Conservation (phyloP, 139 green algal genomes). For the Chlorella sp. region DNA sequence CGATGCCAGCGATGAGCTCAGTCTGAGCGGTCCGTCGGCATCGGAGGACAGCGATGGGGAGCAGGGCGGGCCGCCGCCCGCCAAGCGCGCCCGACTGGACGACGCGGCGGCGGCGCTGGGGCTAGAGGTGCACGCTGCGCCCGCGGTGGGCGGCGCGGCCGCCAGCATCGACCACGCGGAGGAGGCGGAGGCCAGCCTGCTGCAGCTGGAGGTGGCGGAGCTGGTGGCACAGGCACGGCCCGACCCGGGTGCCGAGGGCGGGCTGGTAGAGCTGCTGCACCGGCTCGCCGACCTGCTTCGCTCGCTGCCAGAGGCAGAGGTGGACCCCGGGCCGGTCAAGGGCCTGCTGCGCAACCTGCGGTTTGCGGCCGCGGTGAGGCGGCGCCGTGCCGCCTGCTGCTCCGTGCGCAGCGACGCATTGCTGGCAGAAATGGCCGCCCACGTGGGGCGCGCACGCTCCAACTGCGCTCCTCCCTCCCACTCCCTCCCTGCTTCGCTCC, state of each 20-base stretch:
- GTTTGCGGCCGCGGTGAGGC: conserved; percentile 1
- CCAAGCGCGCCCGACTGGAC: too few relatives aligned
- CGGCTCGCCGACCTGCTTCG: conserved; percentile 33
- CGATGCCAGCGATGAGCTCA: too few relatives aligned
- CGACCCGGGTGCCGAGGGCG: background rate
- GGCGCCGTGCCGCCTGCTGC: background rate
- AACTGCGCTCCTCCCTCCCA: background rate
- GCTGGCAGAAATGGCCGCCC: background rate
- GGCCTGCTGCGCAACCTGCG: conserved; percentile 35
- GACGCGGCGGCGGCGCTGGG: too few relatives aligned
- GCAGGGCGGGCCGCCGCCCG: too few relatives aligned
- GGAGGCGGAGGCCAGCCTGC: conserved; percentile 39
- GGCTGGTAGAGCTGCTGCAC: conserved; percentile 27
- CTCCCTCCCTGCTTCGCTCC: background rate
- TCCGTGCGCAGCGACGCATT: background rate
- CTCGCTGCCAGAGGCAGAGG: conserved; percentile 40
- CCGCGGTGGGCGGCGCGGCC: background rate
- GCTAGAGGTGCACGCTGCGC: background rate
- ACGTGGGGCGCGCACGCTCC: background rate
- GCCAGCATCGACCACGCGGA: conserved; percentile 22
- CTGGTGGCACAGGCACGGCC: conserved; percentile 39
- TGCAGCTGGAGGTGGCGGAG: conserved; percentile 50
- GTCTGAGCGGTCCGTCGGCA: too few relatives aligned
- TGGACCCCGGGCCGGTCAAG: background rate
- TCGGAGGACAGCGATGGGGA: too few relatives aligned